A percentile compares a stretch with the other conserved stretches of the same genome.
These are phyloP conservation scores for Gymnopilus dilepis DNA, from an alignment of 768 basidiomycete species.

Conservation along the genomic window DNA sequence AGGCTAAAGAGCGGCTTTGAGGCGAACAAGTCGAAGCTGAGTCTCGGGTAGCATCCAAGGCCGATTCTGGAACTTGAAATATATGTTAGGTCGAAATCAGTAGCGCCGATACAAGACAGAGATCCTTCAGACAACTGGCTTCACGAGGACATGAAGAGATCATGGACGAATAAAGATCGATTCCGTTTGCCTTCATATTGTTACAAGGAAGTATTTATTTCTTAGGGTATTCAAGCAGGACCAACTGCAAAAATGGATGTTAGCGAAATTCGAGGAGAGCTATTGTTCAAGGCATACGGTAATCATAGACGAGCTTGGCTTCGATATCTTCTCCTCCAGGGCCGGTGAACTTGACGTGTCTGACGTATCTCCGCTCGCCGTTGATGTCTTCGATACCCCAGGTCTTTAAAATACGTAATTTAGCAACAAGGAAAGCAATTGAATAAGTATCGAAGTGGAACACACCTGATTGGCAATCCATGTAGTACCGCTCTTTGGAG, in stretches of 20 bases:
- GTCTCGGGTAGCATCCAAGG: too few species aligned
- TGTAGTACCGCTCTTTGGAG: conserved; percentile 58
- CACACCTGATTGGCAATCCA: conserved; percentile 73
- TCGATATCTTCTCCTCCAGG: conserved; percentile 62
- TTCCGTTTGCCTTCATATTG: neutral
- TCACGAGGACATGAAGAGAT: too few species aligned
- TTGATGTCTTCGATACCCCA: conserved; percentile 73
- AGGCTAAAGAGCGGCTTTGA: too few species aligned
- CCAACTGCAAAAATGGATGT: conserved; percentile 13
- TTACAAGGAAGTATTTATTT: neutral
- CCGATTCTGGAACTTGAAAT: too few species aligned
- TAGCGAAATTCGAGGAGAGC: conserved; percentile 31
- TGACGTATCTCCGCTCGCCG: conserved; percentile 62
- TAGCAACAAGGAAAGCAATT: conserved; percentile 36
- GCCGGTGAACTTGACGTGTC: conserved; percentile 68
- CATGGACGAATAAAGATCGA: too few species aligned
- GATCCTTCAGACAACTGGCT: too few species aligned
- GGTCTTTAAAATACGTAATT: conserved; percentile 39
- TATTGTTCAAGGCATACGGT: conserved; percentile 45
- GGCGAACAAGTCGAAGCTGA: too few species aligned
- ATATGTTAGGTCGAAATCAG: too few species aligned
- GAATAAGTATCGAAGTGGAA: conserved; percentile 48
- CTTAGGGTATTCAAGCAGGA: conserved; percentile 11
- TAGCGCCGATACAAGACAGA: too few species aligned
- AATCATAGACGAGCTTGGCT: conserved; percentile 67